phyloP scores from a whole-genome alignment of 225 moss, liverwort and hornwort genomes.

The Takakia lepidozioides region DNA sequence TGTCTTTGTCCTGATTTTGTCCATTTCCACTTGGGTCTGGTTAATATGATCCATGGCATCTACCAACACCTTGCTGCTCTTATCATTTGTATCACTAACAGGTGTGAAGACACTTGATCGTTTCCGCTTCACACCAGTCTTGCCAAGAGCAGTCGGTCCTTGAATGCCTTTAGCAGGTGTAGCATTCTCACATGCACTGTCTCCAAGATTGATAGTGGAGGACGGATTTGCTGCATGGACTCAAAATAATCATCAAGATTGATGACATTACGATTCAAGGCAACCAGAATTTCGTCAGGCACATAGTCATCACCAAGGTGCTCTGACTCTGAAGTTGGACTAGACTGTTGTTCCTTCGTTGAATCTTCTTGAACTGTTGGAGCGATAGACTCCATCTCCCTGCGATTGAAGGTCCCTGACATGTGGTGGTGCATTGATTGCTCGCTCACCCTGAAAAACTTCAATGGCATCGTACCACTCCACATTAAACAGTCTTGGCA shows the following conservation, averaged over 20 bases:
- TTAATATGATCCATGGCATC: not conserved
- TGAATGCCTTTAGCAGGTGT: no score
- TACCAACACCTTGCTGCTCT: not conserved
- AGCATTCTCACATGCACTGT: not conserved
- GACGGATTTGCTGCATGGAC: not conserved
- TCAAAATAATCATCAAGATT: not conserved
- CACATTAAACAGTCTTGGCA: not conserved
- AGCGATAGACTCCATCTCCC: not conserved
- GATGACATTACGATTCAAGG: not conserved
- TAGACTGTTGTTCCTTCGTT: no score
- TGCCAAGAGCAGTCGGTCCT: not conserved
- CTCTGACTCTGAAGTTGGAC: no score
- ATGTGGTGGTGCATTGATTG: not conserved
- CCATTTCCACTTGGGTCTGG: not conserved
- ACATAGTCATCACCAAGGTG: no score
- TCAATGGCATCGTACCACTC: conserved; percentile 1
- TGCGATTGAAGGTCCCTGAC: not conserved
- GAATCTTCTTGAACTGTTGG: not conserved
- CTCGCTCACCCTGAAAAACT: not conserved
- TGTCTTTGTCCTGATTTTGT: not conserved
- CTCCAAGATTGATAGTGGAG: not conserved
- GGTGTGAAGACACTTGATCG: not conserved
- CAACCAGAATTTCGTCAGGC: no score
- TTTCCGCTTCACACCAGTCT: not conserved
- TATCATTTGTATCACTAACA: not conserved